These are phyloP conservation scores for Rubia balearica DNA, from an alignment of 305 asterid species.

Conservation along the genomic window DNA sequence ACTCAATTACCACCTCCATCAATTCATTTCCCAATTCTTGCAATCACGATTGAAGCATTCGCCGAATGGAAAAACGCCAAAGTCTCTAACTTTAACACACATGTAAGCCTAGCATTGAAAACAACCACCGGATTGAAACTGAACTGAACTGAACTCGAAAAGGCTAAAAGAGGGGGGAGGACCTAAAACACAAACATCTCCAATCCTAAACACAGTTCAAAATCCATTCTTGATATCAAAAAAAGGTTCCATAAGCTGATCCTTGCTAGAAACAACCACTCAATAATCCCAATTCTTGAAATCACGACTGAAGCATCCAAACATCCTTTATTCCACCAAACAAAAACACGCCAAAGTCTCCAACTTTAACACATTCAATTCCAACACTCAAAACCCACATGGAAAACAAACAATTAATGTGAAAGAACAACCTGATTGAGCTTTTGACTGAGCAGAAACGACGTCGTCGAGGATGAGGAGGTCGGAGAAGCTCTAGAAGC, in stretches of 20 bases:
- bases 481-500: constrained; percentile 20
- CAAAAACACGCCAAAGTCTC: background rate
- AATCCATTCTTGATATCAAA: background rate
- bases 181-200: background rate
- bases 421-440: constrained; percentile 10
- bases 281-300: background rate
- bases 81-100: background rate
- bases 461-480: constrained; percentile 23
- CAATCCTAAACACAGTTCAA: background rate
- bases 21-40: background rate
- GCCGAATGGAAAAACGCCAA: background rate
- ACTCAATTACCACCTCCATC: background rate
- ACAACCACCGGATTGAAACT: background rate
- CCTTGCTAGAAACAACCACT: background rate
- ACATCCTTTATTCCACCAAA: background rate
- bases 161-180: background rate
- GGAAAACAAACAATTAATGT: background rate
- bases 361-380: background rate
- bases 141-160: background rate
- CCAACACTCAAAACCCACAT: background rate
- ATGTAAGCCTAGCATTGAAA: background rate
- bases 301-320: background rate
- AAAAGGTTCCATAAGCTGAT: background rate
- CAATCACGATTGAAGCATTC: background rate
- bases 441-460: constrained; percentile 24